Base-by-base conservation (phyloP, 2,329 filamentous ascomycete genomes). In the Beauveria medogensis region DNA sequence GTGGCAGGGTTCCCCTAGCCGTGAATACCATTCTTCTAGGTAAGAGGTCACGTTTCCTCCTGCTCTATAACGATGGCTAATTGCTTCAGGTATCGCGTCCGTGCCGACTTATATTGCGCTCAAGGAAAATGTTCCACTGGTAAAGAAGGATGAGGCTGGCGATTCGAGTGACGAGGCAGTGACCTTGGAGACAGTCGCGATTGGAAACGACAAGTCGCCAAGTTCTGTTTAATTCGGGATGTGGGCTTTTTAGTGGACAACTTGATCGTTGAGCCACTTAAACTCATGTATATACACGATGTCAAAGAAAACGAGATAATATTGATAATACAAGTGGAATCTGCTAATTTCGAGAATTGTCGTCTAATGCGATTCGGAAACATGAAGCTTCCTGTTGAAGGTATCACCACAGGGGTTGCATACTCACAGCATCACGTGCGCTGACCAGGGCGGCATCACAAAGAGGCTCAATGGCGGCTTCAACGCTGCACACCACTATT, bases 1-100 rank as follows among this genome's bases (percentile, higher is more conserved):
- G 73, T 0, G 73, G 74, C 0, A 67, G 74, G 16, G 74, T 76
- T 16, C 74, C 74, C 2, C 56, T 76, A 41, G 73, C 70, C 5
- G 68, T 76, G 7, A 76, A 75, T 48, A 76, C 74, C 0, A 70
- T 75, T 47, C 64, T 77, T 37, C 66, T 77, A 1, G 71, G 74
- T 73, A 66, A 65, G 71, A 60, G 43, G 14, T 48, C 54, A 24
- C 40, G 2, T 18, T 47, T 18, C 8, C 12, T 48, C 9, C 0
- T 5, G 2, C 22, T 22, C 10, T 18, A 16, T 28, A 62, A 1
- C 1, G 55, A 48, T 6, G 34, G 46, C 55, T 62, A 41, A 55
- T 26, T 9, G 20, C 5, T n/a, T 10, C 8, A 72, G 69, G 64
- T 18, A 64, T 73, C n/a, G 65, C 69, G 8, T 40, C 52, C 1